Conservation (phyloP, 768 basidiomycete species). For the Auriscalpium orientale region DNA sequence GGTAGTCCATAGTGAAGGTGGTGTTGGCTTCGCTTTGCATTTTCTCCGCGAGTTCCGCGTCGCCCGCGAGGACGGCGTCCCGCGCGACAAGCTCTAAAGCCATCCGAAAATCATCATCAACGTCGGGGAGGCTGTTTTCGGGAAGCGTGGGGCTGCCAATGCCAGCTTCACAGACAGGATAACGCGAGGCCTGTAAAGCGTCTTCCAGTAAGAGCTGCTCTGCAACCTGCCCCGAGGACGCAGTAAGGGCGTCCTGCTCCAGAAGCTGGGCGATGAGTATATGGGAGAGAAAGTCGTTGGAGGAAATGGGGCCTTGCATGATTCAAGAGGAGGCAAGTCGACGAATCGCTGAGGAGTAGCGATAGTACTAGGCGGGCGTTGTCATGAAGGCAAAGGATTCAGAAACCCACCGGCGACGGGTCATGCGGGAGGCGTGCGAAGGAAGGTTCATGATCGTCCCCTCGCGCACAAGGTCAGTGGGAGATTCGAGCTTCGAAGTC, state of each 20-base stretch:
- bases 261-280: constrained; percentile 29
- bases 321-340: no score
- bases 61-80: constrained; percentile 23
- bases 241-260: constrained; percentile 23
- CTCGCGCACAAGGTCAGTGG: no score
- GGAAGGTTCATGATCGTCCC: no score
- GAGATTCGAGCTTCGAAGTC: no score
- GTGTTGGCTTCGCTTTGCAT: constrained; percentile 24
- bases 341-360: no score
- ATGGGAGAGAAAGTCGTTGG: constrained; percentile 23
- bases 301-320: no score
- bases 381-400: no score
- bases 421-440: no score
- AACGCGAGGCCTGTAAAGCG: constrained; percentile 19
- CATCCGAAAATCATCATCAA: constrained; percentile 21
- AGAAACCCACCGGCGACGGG: no score
- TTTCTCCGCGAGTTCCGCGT: constrained; percentile 26
- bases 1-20: constrained; percentile 19
- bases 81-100: constrained; percentile 23
- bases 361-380: no score
- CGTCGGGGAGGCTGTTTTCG: background rate
- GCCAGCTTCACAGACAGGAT: background rate
- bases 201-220: constrained; percentile 28
- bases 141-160: constrained; percentile 1
- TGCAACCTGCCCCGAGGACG: constrained; percentile 22